Conservation (phyloP, 768 basidiomycete genomes). For the Hebeloma cylindrosporum region DNA sequence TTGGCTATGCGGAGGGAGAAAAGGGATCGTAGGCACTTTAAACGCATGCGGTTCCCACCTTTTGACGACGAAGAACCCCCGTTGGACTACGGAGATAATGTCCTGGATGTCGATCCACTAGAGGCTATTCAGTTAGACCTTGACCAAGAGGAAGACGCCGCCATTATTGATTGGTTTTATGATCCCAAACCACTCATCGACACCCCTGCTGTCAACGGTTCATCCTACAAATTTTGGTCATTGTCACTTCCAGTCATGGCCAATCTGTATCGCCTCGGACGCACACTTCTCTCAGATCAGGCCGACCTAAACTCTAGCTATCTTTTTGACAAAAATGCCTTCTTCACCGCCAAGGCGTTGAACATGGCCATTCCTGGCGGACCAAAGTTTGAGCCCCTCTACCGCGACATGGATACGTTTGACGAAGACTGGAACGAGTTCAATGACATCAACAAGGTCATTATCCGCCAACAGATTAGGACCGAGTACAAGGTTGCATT, state of each 20-base stretch:
- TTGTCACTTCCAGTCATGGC: constrained; percentile 94
- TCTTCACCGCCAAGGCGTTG: constrained; percentile 97
- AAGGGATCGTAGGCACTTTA: constrained; percentile 97
- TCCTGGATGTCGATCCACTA: constrained; percentile 95
- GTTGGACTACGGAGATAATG: constrained; percentile 98
- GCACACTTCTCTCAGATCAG: constrained; percentile 91
- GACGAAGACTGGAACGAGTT: constrained; percentile 99
- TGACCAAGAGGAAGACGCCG: constrained; percentile 86
- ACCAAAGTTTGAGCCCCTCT: constrained; percentile 97
- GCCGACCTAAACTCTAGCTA: constrained; percentile 90
- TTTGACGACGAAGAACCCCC: constrained; percentile 99
- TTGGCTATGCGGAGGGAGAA: constrained; percentile 98
- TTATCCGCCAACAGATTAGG: constrained; percentile 97
- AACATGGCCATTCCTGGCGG: constrained; percentile 98
- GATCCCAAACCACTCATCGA: constrained; percentile 94
- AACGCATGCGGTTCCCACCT: constrained; percentile 99
- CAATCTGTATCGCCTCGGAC: constrained; percentile 92
- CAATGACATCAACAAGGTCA: constrained; percentile 99
- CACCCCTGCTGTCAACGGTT: constrained; percentile 86
- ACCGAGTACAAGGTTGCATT: constrained; percentile 99
- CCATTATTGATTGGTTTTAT: constrained; percentile 98
- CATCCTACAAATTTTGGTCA: constrained; percentile 92
- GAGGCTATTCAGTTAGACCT: constrained; percentile 97
- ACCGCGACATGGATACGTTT: constrained; percentile 94
- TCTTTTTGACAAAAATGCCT: constrained; percentile 95